Evolutionary conservation across 495 filamentous ascomycete species (phyloP), one percentile per base, ranked within the genome.

Genomic region (Penicillium argentinense): DNA sequence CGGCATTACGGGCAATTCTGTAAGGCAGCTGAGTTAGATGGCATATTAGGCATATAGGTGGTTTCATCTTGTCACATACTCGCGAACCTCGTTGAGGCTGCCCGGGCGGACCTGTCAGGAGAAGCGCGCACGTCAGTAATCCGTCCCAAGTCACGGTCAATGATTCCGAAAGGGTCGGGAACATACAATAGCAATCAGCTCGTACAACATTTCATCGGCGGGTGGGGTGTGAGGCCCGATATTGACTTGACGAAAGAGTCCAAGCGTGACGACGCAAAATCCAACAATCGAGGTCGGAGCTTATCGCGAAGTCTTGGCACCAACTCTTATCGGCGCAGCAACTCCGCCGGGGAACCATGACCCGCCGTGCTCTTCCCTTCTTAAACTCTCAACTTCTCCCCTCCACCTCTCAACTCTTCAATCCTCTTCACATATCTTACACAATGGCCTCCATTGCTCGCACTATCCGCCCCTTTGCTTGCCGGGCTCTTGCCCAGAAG

Each of bases 171-270:
- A 29, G 18, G 23, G 12, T 9, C 13, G 23, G 47, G 1, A 14
- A 77, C 86, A 62, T 77, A 97, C 93, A 67, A 97, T 84, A 51
- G 89, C 93, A 66, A 98, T 96, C 51, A 96, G 75, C 69, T 98
- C 93, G 76, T 98, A 98, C 73, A 98, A 77, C 93, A 98, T 98
- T 21, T 56, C 57, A 55, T 57, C 45, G 49, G 53, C 33, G 38
- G 54, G 42, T 58, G 54, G 33, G 7, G 53, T 39, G 58, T 43
- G 42, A 25, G 49, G 42, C 38, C 36, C 46, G 52, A 45, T 23
- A 34, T 32, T 29, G 40, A 23, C 11, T 43, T 19, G 27, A 44
- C 30, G 45, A 23, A 41, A 29, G n/a, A n/a, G n/a, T n/a, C n/a
- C n/a, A 28, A 42, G 23, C 21, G 25, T 27, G 29, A 42, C 41